Evolutionary conservation across 164 flowering plant genomes (phyloP).

Genomic region (Stephania cephalantha): DNA sequence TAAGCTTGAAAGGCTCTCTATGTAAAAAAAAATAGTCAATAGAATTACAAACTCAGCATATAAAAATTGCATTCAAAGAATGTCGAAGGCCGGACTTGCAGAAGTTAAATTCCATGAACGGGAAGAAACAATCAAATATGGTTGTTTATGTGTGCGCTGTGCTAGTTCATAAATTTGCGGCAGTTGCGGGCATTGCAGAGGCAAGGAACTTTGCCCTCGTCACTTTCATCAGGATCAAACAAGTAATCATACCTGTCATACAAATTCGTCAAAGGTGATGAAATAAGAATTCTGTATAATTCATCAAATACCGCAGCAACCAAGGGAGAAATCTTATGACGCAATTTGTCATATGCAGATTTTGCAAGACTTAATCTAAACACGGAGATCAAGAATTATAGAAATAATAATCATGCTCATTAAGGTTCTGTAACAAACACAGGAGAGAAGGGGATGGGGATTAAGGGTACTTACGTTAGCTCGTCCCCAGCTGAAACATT

Average conservation of each 20-base stretch:
- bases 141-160: not conserved
- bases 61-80: slow-evolving; percentile 4
- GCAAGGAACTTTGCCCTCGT: slow-evolving; percentile 84
- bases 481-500: slow-evolving; percentile 83
- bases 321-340: too few relatives aligned
- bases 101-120: not conserved
- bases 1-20: slow-evolving; percentile 10
- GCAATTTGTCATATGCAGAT: too few relatives aligned
- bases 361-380: too few relatives aligned
- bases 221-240: slow-evolving; percentile 79
- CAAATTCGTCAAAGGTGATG: not conserved
- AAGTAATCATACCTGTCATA: slow-evolving; percentile 79
- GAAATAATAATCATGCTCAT: too few relatives aligned
- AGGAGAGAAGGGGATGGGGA: slow-evolving; percentile 11
- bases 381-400: too few relatives aligned
- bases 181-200: slow-evolving; percentile 76
- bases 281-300: too few relatives aligned
- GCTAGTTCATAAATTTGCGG: slow-evolving; percentile 82
- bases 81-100: not conserved
- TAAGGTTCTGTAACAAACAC: too few relatives aligned
- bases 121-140: not conserved
- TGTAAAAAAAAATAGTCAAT: slow-evolving; percentile 2
- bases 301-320: not conserved
- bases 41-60: not conserved
- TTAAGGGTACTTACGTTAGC: slow-evolving; percentile 54